phyloP scores from a whole-genome alignment of 2,329 filamentous ascomycete species.

The Ophiocordyceps camponoti-rufipedis region DNA sequence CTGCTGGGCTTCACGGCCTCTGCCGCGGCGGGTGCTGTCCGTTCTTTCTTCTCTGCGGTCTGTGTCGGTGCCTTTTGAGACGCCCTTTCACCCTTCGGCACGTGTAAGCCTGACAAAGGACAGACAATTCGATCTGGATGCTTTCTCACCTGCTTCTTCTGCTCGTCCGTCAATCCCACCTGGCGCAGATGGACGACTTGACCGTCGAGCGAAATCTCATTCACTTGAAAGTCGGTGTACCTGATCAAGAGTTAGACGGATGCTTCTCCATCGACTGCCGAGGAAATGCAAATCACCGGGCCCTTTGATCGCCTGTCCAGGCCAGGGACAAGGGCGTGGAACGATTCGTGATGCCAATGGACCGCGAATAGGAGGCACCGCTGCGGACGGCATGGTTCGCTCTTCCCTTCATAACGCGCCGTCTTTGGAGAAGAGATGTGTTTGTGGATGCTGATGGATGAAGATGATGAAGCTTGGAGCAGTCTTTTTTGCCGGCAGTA shows the following conservation, averaged over 20 bases:
- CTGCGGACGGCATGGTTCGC: conserved; percentile 13
- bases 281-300: conserved; percentile 11
- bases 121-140: background rate
- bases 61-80: background rate
- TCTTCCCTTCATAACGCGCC: conserved; percentile 7
- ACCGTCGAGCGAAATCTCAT: conserved; percentile 66
- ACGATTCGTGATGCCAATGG: conserved; percentile 21
- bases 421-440: background rate
- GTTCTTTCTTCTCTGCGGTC: background rate
- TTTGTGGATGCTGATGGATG: too few relatives aligned
- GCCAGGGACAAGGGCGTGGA: conserved; percentile 17
- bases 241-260: conserved; percentile 16
- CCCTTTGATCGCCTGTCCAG: conserved; percentile 22
- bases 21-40: background rate
- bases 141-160: conserved; percentile 3
- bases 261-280: background rate
- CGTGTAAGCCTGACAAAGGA: background rate
- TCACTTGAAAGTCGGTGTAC: conserved; percentile 85
- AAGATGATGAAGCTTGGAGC: too few relatives aligned
- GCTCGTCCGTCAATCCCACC: conserved; percentile 13
- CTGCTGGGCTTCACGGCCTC: conserved; percentile 4
- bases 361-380: conserved; percentile 14
- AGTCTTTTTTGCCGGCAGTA: too few relatives aligned
- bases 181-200: conserved; percentile 54
- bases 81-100: background rate